These are phyloP conservation scores for Xylogone sp. DNA, from an alignment of 2,329 filamentous ascomycete genomes.

Conservation along the genomic window DNA sequence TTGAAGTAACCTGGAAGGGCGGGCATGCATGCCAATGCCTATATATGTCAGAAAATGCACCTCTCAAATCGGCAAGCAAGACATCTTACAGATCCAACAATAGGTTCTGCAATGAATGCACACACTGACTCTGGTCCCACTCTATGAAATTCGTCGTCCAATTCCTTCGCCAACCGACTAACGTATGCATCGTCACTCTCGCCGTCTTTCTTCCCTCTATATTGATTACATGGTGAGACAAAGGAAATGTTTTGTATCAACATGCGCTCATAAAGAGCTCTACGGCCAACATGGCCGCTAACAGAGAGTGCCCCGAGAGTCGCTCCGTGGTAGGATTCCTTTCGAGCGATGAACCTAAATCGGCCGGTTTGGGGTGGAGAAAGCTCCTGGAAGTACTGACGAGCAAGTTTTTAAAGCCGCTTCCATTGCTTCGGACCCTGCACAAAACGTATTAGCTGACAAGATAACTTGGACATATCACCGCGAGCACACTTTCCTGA, in stretches of 20 bases:
- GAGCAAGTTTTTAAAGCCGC: slow-evolving; percentile 59
- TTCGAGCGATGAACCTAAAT: slow-evolving; percentile 49
- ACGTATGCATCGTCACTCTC: slow-evolving; percentile 53
- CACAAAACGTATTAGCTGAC: too few relatives aligned
- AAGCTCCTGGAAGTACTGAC: slow-evolving; percentile 32
- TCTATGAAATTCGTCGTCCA: slow-evolving; percentile 54
- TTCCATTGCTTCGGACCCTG: slow-evolving; percentile 63
- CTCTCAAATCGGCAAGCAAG: too few relatives aligned
- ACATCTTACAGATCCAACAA: slow-evolving; percentile 60
- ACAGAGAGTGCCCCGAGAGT: slow-evolving; percentile 57
- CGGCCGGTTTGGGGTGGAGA: slow-evolving; percentile 28
- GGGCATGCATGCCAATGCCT: slow-evolving; percentile 65
- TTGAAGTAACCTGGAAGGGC: slow-evolving; percentile 62
- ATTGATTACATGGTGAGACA: slow-evolving; percentile 58
- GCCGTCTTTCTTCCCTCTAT: slow-evolving; percentile 43
- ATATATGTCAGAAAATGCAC: too few relatives aligned
- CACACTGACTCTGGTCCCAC: slow-evolving; percentile 56
- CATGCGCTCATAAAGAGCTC: slow-evolving; percentile 50
- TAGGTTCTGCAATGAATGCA: slow-evolving; percentile 62
- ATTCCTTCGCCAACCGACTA: slow-evolving; percentile 49
- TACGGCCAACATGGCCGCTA: slow-evolving; percentile 51
- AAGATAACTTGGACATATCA: too few relatives aligned
- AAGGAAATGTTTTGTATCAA: slow-evolving; percentile 46
- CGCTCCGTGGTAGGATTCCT: slow-evolving; percentile 63
- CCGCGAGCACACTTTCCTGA: too few relatives aligned